These are phyloP conservation scores for Cardiosporidium cionae DNA, from an alignment of 169 alveolate species.

Conservation along the genomic window DNA sequence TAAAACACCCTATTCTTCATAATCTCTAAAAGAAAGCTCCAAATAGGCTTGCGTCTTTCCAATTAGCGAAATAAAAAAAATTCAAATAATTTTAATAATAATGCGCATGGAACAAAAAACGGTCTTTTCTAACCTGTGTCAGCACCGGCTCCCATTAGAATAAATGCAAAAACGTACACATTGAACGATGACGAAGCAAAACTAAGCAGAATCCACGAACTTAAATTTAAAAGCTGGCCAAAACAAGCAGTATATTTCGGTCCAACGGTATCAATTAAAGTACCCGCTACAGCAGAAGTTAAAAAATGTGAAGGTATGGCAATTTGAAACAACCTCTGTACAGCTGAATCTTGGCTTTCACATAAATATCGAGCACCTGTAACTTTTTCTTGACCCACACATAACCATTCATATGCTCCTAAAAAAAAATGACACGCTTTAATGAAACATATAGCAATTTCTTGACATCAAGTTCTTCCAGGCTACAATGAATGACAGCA, in stretches of 20 bases:
- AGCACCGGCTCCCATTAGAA: slow-evolving; percentile 34
- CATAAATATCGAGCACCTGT: slow-evolving; percentile 27
- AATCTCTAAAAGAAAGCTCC: not conserved
- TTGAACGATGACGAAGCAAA: slow-evolving; percentile 12
- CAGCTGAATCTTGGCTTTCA: slow-evolving; percentile 32
- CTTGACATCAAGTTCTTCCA: too few species aligned
- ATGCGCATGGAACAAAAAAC: not conserved
- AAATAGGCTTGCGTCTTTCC: not conserved
- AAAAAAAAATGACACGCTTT: too few species aligned
- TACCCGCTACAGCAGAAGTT: slow-evolving; percentile 30
- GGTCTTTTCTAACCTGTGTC: slow-evolving; percentile 21
- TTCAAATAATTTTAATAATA: not conserved
- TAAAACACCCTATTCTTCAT: not conserved
- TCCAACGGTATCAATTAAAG: slow-evolving; percentile 30
- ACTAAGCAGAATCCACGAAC: slow-evolving; percentile 27
- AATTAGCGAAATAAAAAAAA: not conserved
- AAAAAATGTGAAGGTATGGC: slow-evolving; percentile 27
- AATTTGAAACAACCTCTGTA: slow-evolving; percentile 20
- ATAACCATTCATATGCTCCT: slow-evolving; percentile 6
- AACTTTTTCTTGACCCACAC: not conserved
- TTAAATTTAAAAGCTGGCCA: slow-evolving; percentile 29
- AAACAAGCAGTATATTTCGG: slow-evolving; percentile 26
- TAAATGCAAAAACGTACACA: slow-evolving; percentile 26
- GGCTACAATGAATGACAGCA: too few species aligned
- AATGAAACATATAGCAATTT: too few species aligned